Evolutionary conservation across 495 filamentous ascomycete species (phyloP).

Genomic region (Halenospora varia): DNA sequence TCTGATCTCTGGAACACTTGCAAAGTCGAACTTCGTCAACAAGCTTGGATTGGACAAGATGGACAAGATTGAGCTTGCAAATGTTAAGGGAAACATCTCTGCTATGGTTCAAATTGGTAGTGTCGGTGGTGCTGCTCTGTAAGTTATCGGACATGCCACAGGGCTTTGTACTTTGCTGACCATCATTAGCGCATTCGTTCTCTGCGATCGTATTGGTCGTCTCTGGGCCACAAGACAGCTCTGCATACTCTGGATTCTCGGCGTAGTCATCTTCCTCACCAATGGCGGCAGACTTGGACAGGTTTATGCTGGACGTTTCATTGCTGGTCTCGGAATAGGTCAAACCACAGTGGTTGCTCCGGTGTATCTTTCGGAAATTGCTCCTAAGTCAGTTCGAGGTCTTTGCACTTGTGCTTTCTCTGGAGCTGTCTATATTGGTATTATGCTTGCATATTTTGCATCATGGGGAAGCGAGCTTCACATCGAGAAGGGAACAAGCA

Average conservation of each 20-base stretch:
- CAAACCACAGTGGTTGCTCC: slow-evolving; percentile 59
- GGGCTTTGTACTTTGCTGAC: no score
- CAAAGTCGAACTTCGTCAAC: slow-evolving; percentile 55
- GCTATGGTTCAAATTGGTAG: slow-evolving; percentile 70
- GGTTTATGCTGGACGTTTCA: slow-evolving; percentile 64
- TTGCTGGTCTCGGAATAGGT: slow-evolving; percentile 64
- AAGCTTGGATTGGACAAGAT: slow-evolving; percentile 54
- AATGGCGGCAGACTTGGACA: slow-evolving; percentile 55
- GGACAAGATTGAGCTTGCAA: slow-evolving; percentile 47
- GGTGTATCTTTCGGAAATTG: slow-evolving; percentile 56
- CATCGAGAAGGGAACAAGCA: neutral
- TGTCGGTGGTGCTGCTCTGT: slow-evolving; percentile 61
- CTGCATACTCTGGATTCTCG: slow-evolving; percentile 61
- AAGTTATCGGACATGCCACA: no score
- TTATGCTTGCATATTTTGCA: slow-evolving; percentile 43
- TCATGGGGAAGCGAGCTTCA: slow-evolving; percentile 9
- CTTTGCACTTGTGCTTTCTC: slow-evolving; percentile 68
- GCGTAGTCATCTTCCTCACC: slow-evolving; percentile 65
- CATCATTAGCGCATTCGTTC: slow-evolving; percentile 47
- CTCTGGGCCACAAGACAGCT: slow-evolving; percentile 66
- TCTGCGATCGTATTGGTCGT: slow-evolving; percentile 62
- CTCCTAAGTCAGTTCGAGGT: slow-evolving; percentile 61
- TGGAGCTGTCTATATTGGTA: slow-evolving; percentile 57
- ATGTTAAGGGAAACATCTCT: slow-evolving; percentile 68
- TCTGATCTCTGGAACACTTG: slow-evolving; percentile 61